These are phyloP conservation scores for Wickerhamiella lipophila DNA, from an alignment of 805 yeast genomes.

Conservation along the genomic window DNA sequence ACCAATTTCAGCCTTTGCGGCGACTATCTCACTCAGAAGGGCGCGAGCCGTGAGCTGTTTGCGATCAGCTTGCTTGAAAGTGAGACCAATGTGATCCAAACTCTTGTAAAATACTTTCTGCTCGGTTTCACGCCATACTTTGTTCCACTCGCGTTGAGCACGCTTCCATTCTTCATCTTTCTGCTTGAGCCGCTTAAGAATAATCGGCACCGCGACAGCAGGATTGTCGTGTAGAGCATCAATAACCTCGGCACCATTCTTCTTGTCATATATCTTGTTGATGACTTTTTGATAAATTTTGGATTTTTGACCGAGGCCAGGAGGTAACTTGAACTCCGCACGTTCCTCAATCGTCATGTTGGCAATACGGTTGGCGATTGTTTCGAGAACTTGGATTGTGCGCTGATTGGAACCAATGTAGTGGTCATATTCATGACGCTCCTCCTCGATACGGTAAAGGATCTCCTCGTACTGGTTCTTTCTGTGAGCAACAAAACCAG, in stretches of 20 bases:
- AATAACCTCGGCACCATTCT: constrained; percentile 90
- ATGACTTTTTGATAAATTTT: constrained; percentile 91
- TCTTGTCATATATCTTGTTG: constrained; percentile 83
- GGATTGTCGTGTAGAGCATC: constrained; percentile 94
- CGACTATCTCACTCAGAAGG: constrained; percentile 78
- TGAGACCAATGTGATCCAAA: constrained; percentile 85
- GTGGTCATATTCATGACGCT: constrained; percentile 92
- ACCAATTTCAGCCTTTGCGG: constrained; percentile 83
- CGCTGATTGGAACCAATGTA: constrained; percentile 90
- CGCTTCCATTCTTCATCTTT: constrained; percentile 99
- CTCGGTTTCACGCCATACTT: constrained; percentile 97
- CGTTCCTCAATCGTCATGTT: constrained; percentile 88
- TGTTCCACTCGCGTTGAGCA: constrained; percentile 97
- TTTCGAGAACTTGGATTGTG: constrained; percentile 89
- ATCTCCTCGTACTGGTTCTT: constrained; percentile 97
- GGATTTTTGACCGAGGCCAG: constrained; percentile 87
- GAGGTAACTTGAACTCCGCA: constrained; percentile 71
- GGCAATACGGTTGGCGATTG: constrained; percentile 85
- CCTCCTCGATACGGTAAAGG: constrained; percentile 88
- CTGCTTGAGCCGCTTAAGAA: constrained; percentile 82
- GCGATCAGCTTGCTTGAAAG: constrained; percentile 94
- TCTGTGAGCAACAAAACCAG: constrained; percentile 97
- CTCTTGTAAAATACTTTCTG: constrained; percentile 89
- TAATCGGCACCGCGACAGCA: constrained; percentile 87
- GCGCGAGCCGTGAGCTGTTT: constrained; percentile 82